Evolutionary conservation across 768 basidiomycete genomes (phyloP).

Genomic region (Tephrocybe sp.): DNA sequence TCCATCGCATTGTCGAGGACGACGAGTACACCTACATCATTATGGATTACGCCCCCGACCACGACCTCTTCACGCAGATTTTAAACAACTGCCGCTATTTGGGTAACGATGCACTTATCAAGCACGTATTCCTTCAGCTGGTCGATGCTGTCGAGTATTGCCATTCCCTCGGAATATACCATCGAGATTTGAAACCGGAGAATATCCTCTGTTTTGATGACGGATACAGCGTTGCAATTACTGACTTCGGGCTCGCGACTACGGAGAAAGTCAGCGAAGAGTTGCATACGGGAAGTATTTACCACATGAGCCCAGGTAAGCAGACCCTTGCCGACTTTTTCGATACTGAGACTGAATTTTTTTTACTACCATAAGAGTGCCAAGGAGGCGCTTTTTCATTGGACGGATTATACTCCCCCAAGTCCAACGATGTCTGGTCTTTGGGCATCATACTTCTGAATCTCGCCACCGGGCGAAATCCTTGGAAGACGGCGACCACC

Average conservation of each 20-base stretch:
- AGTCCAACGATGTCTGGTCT: conserved; percentile 94
- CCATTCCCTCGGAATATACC: conserved; percentile 89
- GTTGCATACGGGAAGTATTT: conserved; percentile 95
- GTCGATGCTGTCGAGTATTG: conserved; percentile 93
- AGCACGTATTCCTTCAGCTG: conserved; percentile 88
- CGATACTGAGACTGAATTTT: not conserved
- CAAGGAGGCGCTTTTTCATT: conserved; percentile 70
- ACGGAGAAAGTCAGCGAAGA: conserved; percentile 82
- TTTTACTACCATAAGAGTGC: conserved; percentile 65
- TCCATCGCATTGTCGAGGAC: conserved; percentile 88
- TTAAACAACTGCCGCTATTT: conserved; percentile 73
- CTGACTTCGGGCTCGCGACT: conserved; percentile 95
- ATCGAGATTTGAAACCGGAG: conserved; percentile 97
- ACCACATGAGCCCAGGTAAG: conserved; percentile 94
- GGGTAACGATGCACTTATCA: conserved; percentile 82
- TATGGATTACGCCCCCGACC: conserved; percentile 90
- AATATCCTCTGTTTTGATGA: conserved; percentile 85
- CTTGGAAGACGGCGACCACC: conserved; percentile 86
- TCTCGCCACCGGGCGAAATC: conserved; percentile 90
- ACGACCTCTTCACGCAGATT: conserved; percentile 93
- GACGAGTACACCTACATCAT: conserved; percentile 81
- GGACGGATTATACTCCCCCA: conserved; percentile 75
- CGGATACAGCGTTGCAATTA: conserved; percentile 78
- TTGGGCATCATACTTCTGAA: conserved; percentile 96
- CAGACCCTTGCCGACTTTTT: not conserved